Base-by-base conservation (phyloP, 1,139 yeast genomes). In the Hyphopichia wangnamkhiaoensis region DNA sequence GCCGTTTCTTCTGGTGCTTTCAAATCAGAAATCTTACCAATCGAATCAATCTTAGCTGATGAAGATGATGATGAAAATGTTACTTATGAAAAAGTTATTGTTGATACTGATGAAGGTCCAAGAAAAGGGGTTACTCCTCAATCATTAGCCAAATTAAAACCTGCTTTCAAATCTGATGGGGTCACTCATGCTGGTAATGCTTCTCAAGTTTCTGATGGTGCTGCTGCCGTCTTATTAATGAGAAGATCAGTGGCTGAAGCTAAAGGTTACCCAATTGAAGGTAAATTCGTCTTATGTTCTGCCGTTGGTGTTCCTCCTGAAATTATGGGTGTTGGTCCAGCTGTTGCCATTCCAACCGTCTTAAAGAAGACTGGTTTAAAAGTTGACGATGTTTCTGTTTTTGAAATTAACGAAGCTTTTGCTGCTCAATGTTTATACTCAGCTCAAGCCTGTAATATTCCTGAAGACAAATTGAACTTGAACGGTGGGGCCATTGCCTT, bases 321-420 rank as follows among this genome's bases (percentile, higher is more conserved):
- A 67, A 80, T 90, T 47, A 91, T 91, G 98, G 98, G 98, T 47
- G 81, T 91, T 55, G 98, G 97, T 39, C 97, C 97, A 44, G 96
- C 95, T 25, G 80, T 79, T 52, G 97, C 98, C 46, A 89, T 91
- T 54, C 97, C 97, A 46, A 78, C 76, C 44, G 84, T 87, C 15
- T 77, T 91, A 55, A 69, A 78, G 59, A 80, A 79, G 57, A 65
- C 82, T 33, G 85, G 86, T 24, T 64, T 91, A 48, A 68, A 74
- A 15, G 71, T 77, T 29, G 74, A 76, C 37, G 96, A 90, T 52
- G 68, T 91, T 43, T 78, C 80, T 41, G 75, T 88, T 24, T 91
- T 73, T 59, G 98, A 91, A 71, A 82, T 91, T 56, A 91, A 91
- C 66, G 98, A 91, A 71, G 97, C 98, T 4, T 91, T 91, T 65